A percentile compares a stretch with the other conserved stretches of the same genome.
phyloP scores from a whole-genome alignment of 805 yeast genomes.

The Starmerella bombicola region DNA sequence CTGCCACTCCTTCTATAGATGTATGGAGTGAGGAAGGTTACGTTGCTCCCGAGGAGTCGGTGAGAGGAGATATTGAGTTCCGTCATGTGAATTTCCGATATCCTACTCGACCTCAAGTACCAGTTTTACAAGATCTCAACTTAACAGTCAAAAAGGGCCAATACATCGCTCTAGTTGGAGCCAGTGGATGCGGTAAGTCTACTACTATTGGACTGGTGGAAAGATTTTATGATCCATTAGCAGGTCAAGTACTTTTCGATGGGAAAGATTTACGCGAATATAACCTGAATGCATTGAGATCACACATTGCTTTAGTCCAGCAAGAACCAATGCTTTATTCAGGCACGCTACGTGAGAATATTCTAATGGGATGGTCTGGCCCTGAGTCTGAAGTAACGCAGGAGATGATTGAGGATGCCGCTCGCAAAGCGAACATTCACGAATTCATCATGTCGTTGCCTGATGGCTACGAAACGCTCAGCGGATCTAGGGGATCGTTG shows the following conservation, averaged over 20 bases:
- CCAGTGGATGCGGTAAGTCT: conserved; percentile 52
- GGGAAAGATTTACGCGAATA: background rate
- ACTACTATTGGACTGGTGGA: conserved; percentile 39
- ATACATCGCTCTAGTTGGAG: conserved; percentile 55
- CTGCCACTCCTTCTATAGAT: conserved; percentile 28
- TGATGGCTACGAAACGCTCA: background rate
- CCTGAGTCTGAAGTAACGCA: background rate
- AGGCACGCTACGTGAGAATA: background rate
- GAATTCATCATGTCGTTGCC: background rate
- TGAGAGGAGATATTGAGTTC: conserved; percentile 44
- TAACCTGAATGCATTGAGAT: background rate
- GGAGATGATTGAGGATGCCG: background rate
- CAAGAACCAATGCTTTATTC: conserved; percentile 2
- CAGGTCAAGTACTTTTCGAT: background rate
- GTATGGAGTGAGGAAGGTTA: conserved; percentile 25
- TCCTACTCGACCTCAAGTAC: conserved; percentile 43
- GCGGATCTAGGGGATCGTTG: background rate
- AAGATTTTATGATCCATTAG: background rate
- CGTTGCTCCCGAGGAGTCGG: conserved; percentile 24
- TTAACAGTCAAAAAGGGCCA: conserved; percentile 38
- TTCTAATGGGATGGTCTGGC: background rate
- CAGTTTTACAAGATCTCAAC: conserved; percentile 40
- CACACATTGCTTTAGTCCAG: background rate
- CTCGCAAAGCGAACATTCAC: background rate
- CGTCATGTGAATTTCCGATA: conserved; percentile 51